Conservation (phyloP, 148 eudicot genomes). For the Pharnaceum exiguum region DNA sequence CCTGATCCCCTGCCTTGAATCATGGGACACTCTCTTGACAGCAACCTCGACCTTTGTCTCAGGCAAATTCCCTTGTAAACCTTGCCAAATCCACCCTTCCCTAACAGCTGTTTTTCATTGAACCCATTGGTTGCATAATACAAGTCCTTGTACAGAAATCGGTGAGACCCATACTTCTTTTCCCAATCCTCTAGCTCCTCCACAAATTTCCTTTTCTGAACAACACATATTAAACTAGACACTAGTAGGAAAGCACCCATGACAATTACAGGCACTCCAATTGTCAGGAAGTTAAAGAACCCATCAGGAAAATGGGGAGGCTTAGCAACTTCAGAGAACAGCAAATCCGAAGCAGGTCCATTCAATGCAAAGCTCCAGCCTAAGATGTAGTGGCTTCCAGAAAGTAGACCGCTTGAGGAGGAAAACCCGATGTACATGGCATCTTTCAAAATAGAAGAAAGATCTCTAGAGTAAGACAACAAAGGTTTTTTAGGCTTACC, state of each 20-base stretch:
- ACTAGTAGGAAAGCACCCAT: not conserved
- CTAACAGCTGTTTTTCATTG: not conserved
- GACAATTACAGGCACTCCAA: not conserved
- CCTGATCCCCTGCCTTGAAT: not conserved
- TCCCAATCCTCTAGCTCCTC: conserved; percentile 7
- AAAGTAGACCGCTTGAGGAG: conserved; percentile 9
- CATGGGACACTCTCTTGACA: not conserved
- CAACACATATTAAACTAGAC: not conserved
- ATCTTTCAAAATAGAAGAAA: conserved; percentile 7
- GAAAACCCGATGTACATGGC: conserved; percentile 18
- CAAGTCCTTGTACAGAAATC: not conserved
- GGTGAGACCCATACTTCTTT: not conserved
- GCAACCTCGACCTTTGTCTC: not conserved
- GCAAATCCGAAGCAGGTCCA: conserved; percentile 9
- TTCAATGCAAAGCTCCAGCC: conserved; percentile 19
- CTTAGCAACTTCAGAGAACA: not conserved
- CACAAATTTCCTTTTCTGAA: not conserved
- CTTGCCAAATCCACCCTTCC: conserved; percentile 5
- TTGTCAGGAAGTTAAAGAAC: not conserved
- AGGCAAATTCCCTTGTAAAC: conserved; percentile 2
- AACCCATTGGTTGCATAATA: not conserved
- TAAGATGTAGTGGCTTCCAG: conserved; percentile 11
- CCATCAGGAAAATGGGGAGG: not conserved
- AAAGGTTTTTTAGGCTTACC: not conserved
- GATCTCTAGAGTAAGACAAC: conserved; percentile 3